phyloP scores from a whole-genome alignment of 306 rosid genomes.

The Amphicarpaea edgeworthii region DNA sequence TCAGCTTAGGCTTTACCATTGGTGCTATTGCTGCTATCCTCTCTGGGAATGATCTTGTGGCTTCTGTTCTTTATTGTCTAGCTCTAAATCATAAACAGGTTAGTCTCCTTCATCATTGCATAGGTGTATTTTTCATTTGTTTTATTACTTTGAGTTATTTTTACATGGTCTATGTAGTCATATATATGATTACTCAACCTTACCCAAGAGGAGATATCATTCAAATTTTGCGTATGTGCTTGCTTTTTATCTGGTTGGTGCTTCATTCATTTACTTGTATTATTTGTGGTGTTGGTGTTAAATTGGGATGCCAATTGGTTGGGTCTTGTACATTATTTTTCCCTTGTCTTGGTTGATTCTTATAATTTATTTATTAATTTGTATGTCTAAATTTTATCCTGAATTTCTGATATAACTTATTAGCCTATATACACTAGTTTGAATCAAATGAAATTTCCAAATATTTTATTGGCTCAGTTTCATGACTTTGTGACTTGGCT shows the following conservation, averaged over 20 bases:
- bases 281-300: not conserved
- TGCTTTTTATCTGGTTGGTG: not conserved
- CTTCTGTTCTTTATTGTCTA: conserved; percentile 26
- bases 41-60: conserved; percentile 6
- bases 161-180: not conserved
- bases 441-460: conserved; percentile 26
- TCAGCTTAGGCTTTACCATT: conserved; percentile 14
- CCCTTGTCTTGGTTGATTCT: no score
- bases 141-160: not conserved
- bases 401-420: not conserved
- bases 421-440: conserved; percentile 3
- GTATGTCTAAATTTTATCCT: not conserved
- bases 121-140: not conserved
- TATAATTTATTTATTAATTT: no score
- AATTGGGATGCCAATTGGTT: not conserved
- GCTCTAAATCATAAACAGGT: conserved; percentile 27
- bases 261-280: not conserved
- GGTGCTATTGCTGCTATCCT: conserved; percentile 9
- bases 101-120: not conserved
- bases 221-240: not conserved
- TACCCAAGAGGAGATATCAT: not conserved
- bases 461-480: conserved; percentile 18
- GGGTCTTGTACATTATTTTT: not conserved
- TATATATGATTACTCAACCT: not conserved
- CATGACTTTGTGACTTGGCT: conserved; percentile 10